A percentile compares a stretch with the other conserved stretches of the same genome.
Evolutionary conservation across 768 basidiomycete genomes (phyloP).

Genomic region (Tubosaeta sp.): DNA sequence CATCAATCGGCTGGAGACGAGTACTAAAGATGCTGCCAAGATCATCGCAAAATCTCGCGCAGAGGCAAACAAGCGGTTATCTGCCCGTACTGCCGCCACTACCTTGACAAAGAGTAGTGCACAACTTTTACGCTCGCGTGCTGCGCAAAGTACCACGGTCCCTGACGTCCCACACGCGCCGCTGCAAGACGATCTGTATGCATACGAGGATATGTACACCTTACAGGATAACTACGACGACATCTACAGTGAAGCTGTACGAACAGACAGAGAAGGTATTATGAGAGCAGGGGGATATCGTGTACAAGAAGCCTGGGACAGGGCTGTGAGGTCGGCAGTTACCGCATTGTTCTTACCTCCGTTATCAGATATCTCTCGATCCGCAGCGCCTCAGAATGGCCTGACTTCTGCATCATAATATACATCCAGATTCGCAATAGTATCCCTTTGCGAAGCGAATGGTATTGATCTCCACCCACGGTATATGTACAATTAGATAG

Average conservation of each 20-base stretch:
- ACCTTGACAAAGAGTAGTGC: conserved; percentile 43
- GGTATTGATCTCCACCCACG: not conserved
- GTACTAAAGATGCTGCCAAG: conserved; percentile 63
- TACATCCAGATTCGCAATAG: conserved; percentile 1
- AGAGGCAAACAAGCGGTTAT: conserved; percentile 57
- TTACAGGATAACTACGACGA: conserved; percentile 63
- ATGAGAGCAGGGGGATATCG: conserved; percentile 82
- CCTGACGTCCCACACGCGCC: conserved; percentile 81
- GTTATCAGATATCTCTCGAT: conserved; percentile 29
- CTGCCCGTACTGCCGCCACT: conserved; percentile 46
- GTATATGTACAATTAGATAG: conserved; percentile 1
- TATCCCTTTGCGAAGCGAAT: not conserved
- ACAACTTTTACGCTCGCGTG: conserved; percentile 55
- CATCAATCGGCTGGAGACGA: conserved; percentile 78
- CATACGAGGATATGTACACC: conserved; percentile 64
- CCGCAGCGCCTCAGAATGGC: conserved; percentile 35
- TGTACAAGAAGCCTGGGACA: conserved; percentile 81
- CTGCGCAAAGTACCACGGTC: conserved; percentile 59
- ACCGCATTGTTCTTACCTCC: conserved; percentile 66
- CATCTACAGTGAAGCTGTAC: conserved; percentile 68
- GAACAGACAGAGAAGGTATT: conserved; percentile 70
- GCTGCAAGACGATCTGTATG: conserved; percentile 70
- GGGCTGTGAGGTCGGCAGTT: conserved; percentile 70
- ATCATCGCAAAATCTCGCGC: conserved; percentile 67
- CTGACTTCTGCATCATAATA: conserved; percentile 38